A percentile compares a stretch with the other conserved stretches of the same genome.
Conservation (phyloP, 2,329 filamentous ascomycete genomes). For the Monilinia aucupariae region DNA sequence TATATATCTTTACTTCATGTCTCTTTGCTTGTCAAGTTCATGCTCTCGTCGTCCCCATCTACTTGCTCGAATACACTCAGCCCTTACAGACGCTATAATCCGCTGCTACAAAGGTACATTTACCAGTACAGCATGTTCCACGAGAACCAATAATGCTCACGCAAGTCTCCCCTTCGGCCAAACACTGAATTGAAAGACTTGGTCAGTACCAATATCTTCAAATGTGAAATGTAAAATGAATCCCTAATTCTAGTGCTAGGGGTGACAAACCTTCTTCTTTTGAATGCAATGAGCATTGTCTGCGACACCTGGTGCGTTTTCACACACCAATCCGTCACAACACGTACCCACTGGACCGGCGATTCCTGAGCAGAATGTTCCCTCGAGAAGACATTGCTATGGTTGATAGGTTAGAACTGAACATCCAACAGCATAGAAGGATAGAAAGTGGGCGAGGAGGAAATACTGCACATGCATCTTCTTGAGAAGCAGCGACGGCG, state of each 20-base stretch:
- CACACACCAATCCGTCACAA: neutral
- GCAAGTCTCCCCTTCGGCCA: neutral
- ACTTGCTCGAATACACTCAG: no score
- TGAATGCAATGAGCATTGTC: conserved; percentile 12
- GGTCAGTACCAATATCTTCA: neutral
- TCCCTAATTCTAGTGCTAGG: no score
- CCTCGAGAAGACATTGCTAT: conserved; percentile 1
- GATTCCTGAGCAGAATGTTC: conserved; percentile 2
- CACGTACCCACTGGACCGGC: conserved; percentile 9
- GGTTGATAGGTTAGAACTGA: neutral
- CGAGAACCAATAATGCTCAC: neutral
- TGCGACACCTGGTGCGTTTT: neutral
- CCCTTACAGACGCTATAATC: conserved; percentile 5
- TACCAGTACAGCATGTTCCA: conserved; percentile 2
- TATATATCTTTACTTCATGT: neutral
- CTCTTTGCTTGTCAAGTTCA: no score
- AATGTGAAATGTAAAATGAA: neutral
- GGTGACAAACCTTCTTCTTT: conserved; percentile 4
- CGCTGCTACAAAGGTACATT: conserved; percentile 1
- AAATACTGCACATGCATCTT: neutral
- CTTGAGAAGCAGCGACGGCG: conserved; percentile 1
- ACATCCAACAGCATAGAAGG: neutral
- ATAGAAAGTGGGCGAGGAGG: neutral
- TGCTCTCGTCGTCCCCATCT: neutral
- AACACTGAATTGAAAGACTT: neutral